Conservation (phyloP, 257 asterid species). For the Solanum pennellii region DNA sequence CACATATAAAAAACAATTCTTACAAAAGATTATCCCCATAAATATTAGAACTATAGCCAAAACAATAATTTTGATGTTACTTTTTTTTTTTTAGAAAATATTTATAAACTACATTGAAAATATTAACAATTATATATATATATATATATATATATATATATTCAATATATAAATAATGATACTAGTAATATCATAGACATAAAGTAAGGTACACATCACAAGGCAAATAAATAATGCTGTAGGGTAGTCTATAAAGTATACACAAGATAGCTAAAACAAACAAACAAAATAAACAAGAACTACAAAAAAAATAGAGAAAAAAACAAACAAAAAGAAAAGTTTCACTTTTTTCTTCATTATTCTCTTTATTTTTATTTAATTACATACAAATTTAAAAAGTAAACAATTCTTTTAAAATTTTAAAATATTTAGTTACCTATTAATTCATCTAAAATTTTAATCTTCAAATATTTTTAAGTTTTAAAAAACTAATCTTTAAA, state of each 20-base stretch:
- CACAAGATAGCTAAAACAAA: background rate
- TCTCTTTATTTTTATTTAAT: background rate
- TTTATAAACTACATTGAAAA: background rate
- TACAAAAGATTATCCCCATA: background rate
- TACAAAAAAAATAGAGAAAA: background rate
- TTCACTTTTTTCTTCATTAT: background rate
- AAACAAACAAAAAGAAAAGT: background rate
- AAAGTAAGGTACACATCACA: conserved; percentile 17
- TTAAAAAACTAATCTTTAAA: fast-evolving
- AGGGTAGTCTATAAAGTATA: background rate
- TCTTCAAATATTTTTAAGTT: too few relatives aligned
- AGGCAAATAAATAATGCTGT: background rate
- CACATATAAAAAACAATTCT: background rate
- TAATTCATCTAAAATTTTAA: too few relatives aligned
- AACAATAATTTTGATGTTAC: background rate
- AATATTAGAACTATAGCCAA: background rate
- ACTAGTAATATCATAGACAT: conserved; percentile 18
- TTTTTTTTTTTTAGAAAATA: background rate
- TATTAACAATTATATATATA: background rate
- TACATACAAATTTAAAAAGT: too few relatives aligned
- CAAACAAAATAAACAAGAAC: background rate
- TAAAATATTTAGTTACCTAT: too few relatives aligned
- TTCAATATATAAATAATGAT: background rate
- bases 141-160: too few relatives aligned
- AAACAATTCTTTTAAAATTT: too few relatives aligned